These are phyloP conservation scores for Solanum raphanifolium DNA, from an alignment of 257 asterid species.

Conservation along the genomic window DNA sequence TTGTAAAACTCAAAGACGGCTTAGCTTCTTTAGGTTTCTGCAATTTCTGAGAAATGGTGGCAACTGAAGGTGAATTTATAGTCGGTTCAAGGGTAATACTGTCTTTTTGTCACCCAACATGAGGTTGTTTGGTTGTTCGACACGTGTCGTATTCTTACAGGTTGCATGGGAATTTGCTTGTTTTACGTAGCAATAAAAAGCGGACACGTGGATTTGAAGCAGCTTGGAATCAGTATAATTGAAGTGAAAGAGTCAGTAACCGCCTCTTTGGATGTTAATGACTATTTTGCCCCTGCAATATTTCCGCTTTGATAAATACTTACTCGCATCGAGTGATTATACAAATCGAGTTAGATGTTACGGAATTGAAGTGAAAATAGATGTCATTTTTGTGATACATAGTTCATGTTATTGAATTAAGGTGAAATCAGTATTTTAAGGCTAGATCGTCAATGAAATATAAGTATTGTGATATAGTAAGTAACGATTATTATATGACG, in stretches of 20 bases:
- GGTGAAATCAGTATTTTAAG: background rate
- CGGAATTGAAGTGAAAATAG: background rate
- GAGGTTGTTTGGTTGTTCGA: background rate
- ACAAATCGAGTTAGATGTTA: background rate
- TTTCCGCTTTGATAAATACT: background rate
- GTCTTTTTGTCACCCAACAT: background rate
- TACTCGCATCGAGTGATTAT: background rate
- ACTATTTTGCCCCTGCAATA: background rate
- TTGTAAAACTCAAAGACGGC: background rate
- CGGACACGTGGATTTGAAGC: background rate
- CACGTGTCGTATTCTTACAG: background rate
- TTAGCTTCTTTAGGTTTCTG: background rate
- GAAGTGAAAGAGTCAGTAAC: background rate
- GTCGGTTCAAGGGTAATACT: background rate
- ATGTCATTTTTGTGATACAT: background rate
- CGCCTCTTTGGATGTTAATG: background rate
- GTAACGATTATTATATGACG: too few relatives aligned
- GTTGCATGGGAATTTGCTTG: background rate
- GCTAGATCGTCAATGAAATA: background rate
- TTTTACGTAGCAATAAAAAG: background rate
- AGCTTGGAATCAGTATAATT: background rate
- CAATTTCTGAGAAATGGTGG: background rate
- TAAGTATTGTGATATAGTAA: background rate
- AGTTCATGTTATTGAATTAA: background rate
- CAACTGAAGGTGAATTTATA: background rate